Evolutionary conservation across 1,284 basidiomycete species (phyloP).

Genomic region (Cystobasidiaceae sp.): DNA sequence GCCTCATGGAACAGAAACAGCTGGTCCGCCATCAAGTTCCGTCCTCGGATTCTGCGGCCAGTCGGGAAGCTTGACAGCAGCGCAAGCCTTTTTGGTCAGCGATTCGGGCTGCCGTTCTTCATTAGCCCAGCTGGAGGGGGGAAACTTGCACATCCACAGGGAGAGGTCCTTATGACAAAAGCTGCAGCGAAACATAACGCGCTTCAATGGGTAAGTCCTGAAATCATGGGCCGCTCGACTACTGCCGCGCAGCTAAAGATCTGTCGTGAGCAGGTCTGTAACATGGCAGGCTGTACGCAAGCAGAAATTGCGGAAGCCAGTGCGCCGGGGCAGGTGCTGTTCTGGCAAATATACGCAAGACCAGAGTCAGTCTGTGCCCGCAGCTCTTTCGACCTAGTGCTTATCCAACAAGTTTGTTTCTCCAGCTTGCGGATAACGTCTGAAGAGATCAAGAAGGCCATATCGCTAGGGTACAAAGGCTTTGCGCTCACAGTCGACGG

Average conservation of each 20-base stretch:
- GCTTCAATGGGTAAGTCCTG: conserved; percentile 47
- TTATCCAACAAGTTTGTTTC: background rate
- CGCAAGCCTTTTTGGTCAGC: conserved; percentile 56
- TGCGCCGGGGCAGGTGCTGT: background rate
- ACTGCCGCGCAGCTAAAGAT: no score
- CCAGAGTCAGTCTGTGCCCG: background rate
- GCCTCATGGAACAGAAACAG: conserved; percentile 76
- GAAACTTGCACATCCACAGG: background rate
- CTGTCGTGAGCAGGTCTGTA: no score
- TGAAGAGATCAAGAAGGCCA: background rate
- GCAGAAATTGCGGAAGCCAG: background rate
- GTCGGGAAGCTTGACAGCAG: conserved; percentile 75
- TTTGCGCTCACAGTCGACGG: background rate
- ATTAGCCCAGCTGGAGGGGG: background rate
- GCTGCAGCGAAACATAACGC: conserved; percentile 46
- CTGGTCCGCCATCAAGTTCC: conserved; percentile 81
- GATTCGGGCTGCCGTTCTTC: background rate
- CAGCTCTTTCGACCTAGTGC: background rate
- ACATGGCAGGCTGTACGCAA: background rate
- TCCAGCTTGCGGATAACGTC: background rate
- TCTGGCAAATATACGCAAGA: background rate
- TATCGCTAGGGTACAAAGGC: background rate
- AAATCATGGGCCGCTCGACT: no score
- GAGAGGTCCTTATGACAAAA: conserved; percentile 35
- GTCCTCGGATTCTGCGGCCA: conserved; percentile 77